A percentile compares a stretch with the other conserved stretches of the same genome.
phyloP scores from a whole-genome alignment of 208 protist species.

The Acanthamoeba sp. region DNA sequence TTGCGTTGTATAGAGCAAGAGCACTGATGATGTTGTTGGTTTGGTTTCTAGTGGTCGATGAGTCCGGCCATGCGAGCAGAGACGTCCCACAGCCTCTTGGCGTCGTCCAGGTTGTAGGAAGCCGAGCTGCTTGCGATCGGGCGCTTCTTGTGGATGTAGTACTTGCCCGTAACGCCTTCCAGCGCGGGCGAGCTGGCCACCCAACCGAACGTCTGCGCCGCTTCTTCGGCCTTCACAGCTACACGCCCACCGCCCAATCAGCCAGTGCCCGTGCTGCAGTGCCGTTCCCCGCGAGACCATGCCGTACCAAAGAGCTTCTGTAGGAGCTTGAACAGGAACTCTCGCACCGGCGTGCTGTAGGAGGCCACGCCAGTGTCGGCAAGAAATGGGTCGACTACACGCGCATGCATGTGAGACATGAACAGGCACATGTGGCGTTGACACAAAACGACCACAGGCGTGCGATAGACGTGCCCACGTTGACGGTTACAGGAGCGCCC shows the following conservation, averaged over 20 bases:
- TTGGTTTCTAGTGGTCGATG: not conserved
- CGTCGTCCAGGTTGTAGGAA: constrained; percentile 25
- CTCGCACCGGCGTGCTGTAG: not conserved
- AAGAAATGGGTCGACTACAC: not conserved
- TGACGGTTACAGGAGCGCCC: not conserved
- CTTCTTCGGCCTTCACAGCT: not conserved
- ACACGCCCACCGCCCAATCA: not conserved
- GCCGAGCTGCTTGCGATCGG: not conserved
- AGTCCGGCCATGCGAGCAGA: constrained; percentile 17
- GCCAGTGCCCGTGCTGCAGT: not conserved
- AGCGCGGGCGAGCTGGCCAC: not conserved
- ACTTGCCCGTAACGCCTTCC: constrained; percentile 20
- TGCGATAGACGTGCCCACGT: not conserved
- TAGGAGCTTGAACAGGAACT: not conserved
- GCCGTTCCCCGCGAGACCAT: too few relatives aligned
- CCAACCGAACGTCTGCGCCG: constrained; percentile 14
- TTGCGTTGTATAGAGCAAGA: too few relatives aligned
- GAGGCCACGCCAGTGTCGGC: not conserved
- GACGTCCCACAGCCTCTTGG: constrained; percentile 3
- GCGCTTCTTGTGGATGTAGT: constrained; percentile 56
- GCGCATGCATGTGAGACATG: not conserved
- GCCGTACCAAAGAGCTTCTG: constrained; percentile 23
- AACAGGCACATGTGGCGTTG: too few relatives aligned
- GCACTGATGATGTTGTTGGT: too few relatives aligned
- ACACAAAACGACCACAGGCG: too few relatives aligned